These are phyloP conservation scores for Silene vulgaris DNA, from an alignment of 179 eudicot species.

Conservation along the genomic window DNA sequence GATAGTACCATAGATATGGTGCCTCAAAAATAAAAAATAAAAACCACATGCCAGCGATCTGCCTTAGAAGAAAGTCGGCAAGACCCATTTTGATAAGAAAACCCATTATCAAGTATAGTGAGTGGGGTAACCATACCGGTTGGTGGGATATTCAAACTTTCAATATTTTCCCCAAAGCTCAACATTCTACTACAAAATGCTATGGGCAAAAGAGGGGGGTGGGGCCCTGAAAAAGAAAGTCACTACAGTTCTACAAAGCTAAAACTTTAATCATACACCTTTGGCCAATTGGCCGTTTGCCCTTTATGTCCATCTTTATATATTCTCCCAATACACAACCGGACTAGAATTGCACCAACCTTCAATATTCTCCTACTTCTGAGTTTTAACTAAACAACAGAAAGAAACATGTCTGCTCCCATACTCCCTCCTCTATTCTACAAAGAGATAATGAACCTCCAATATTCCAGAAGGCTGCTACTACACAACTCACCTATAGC, in stretches of 20 bases:
- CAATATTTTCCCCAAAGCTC: conserved; percentile 5
- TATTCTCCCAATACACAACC: conserved; percentile 1
- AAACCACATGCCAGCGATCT: conserved; percentile 23
- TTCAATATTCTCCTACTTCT: conserved; percentile 2
- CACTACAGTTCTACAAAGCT: conserved; percentile 14
- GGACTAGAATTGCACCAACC: conserved; percentile 14
- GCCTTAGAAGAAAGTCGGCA: conserved; percentile 27
- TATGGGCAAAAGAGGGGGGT: conserved; percentile 17
- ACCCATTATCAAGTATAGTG: conserved; percentile 25
- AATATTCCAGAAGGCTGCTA: conserved; percentile 48
- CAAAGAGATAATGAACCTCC: conserved; percentile 39
- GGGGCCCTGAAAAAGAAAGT: conserved; percentile 7
- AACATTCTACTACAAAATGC: conserved; percentile 18
- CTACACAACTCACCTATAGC: conserved; percentile 26
- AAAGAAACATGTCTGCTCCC: conserved; percentile 27
- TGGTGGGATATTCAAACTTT: conserved; percentile 27
- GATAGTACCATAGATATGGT: conserved; percentile 15
- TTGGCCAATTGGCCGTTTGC: neutral
- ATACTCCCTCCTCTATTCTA: conserved; percentile 31
- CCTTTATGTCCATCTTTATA: conserved; percentile 23
- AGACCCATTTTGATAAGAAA: conserved; percentile 30
- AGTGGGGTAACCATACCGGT: conserved; percentile 25
- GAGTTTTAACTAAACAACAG: conserved; percentile 2
- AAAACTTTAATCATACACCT: conserved; percentile 1
- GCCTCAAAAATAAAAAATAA: conserved; percentile 14